phyloP scores from a whole-genome alignment of 2,329 filamentous ascomycete species.

The Zalaria obscura region DNA sequence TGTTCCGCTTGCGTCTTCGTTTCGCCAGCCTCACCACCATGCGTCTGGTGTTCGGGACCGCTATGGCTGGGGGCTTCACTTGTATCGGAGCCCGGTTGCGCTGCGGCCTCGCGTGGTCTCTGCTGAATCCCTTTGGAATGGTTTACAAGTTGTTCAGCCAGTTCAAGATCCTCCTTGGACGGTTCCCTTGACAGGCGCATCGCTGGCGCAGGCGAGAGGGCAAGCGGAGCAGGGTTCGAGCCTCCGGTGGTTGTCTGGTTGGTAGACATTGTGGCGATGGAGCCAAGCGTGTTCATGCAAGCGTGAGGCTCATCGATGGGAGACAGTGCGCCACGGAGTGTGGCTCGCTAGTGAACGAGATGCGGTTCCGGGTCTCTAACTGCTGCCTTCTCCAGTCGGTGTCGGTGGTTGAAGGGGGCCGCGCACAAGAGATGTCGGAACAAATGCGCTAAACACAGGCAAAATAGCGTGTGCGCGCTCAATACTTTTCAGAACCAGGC shows the following conservation, averaged over 20 bases:
- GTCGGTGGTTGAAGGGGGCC: too few relatives aligned
- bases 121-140: slow-evolving; percentile 24
- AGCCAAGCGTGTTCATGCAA: neutral
- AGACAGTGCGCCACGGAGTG: too few relatives aligned
- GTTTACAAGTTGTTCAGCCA: slow-evolving; percentile 33
- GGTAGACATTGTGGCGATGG: neutral
- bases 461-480: too few relatives aligned
- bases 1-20: neutral
- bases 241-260: slow-evolving; percentile 2
- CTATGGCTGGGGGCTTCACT: slow-evolving; percentile 5
- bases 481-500: too few relatives aligned
- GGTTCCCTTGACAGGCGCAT: slow-evolving; percentile 27
- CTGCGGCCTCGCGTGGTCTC: slow-evolving; percentile 5
- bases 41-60: slow-evolving; percentile 2
- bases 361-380: too few relatives aligned
- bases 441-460: too few relatives aligned
- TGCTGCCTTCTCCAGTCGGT: too few relatives aligned
- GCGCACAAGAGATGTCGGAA: too few relatives aligned
- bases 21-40: slow-evolving; percentile 3
- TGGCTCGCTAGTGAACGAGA: too few relatives aligned
- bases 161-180: slow-evolving; percentile 35
- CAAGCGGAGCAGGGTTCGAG: neutral
- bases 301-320: too few relatives aligned
- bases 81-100: slow-evolving; percentile 2
- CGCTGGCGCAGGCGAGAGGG: neutral